A percentile compares a stretch with the other conserved stretches of the same genome.
Conservation (phyloP, 345 rosid species). For the Populus ilicifolia region DNA sequence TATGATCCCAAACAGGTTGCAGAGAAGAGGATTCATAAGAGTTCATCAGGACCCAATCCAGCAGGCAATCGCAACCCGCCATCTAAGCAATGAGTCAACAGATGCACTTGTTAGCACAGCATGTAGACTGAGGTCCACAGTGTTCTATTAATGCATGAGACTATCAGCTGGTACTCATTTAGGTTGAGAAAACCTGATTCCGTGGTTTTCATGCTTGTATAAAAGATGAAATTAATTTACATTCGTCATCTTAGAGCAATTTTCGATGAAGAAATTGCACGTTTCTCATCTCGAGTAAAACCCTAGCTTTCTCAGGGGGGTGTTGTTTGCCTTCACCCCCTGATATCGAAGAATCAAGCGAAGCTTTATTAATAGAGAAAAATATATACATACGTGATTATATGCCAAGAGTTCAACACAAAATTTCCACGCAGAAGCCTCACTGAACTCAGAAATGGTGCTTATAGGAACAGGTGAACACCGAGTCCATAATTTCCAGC, state of each 20-base stretch:
- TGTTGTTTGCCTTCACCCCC: background rate
- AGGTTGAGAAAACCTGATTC: constrained; percentile 12
- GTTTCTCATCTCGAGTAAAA: background rate
- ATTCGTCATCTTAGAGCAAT: constrained; percentile 14
- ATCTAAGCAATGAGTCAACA: constrained; percentile 31
- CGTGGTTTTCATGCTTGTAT: constrained; percentile 23
- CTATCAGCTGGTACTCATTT: constrained; percentile 22
- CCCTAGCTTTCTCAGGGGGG: background rate
- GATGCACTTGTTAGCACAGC: constrained; percentile 14
- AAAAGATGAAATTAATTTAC: constrained; percentile 17
- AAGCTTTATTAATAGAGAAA: background rate
- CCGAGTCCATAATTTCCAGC: background rate
- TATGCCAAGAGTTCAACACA: background rate
- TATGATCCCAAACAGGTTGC: constrained; percentile 32
- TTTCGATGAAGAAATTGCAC: background rate
- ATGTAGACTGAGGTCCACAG: background rate
- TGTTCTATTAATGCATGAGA: background rate
- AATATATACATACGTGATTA: background rate
- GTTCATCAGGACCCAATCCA: constrained; percentile 49
- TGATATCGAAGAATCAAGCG: background rate
- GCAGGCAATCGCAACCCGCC: constrained; percentile 44
- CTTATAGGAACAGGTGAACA: background rate
- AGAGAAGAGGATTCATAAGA: constrained; percentile 34
- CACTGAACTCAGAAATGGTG: background rate
- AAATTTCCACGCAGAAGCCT: background rate